Percentiles rank a stretch among this genome's conserved stretches.
Evolutionary conservation across 306 rosid genomes (phyloP).

Genomic region (Hippophae rhamnoides): DNA sequence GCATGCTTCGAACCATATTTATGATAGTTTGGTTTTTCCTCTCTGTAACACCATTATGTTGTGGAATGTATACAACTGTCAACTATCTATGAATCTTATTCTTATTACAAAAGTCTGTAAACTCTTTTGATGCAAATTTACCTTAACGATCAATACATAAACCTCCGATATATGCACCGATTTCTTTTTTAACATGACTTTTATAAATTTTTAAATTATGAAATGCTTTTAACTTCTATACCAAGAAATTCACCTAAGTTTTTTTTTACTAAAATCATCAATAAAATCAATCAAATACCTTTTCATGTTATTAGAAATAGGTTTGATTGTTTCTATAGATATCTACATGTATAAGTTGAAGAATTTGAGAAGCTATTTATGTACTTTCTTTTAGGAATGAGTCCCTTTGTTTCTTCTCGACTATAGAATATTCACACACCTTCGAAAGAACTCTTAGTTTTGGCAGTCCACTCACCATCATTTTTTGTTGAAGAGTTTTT

Average conservation of each 20-base stretch:
- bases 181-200: not conserved
- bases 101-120: not conserved
- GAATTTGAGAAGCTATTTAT: not conserved
- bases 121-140: not conserved
- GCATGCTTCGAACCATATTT: not conserved
- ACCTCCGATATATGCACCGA: not conserved
- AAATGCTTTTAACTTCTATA: not conserved
- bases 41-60: conserved; percentile 1
- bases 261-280: too few relatives aligned
- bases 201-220: too few relatives aligned
- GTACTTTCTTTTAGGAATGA: not conserved
- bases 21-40: not conserved
- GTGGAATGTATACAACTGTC: not conserved
- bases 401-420: not conserved
- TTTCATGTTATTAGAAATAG: not conserved
- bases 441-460: not conserved
- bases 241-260: too few relatives aligned
- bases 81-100: not conserved
- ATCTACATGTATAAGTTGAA: not conserved
- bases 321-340: not conserved
- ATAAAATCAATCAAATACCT: not conserved
- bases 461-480: not conserved
- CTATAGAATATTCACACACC: not conserved
- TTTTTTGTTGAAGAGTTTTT: not conserved
- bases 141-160: not conserved